Base-by-base conservation (phyloP, 2,329 filamentous ascomycete species). In the Cordyceps militaris region DNA sequence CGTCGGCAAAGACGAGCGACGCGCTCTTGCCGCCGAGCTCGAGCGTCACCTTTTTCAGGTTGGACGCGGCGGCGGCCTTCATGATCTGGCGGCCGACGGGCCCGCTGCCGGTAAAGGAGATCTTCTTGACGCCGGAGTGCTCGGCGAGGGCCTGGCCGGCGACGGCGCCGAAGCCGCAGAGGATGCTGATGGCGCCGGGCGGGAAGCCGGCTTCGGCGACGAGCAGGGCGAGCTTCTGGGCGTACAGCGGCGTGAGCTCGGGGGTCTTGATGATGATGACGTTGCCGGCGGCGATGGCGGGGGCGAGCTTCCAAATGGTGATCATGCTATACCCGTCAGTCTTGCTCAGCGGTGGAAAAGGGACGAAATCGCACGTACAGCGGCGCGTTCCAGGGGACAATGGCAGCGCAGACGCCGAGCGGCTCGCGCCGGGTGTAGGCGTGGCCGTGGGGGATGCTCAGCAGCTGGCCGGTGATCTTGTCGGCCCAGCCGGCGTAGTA, bases 351-450 rank as follows among this genome's bases (percentile, higher is more conserved):
- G 19, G 32, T 11, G 32, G 3, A 34, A 34, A 3, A 3, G 14
- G 34, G 34, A 16, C 34, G 11, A 36, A 36, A 38, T n/a, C n/a
- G n/a, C n/a, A 44, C 46, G 32, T 11, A 48, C 46, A 88, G 73
- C 3, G 87, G 87, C 61, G 85, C 88, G 68, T 91, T 90, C 86
- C 87, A 90, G 0, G 86, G 85, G 56, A 88, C 88, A 57, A 90
- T 88, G 66, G 76, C 75, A 1, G 79, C 86, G 59, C 86, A 87
- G 0, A 90, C 87, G 43, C 87, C 87, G 36, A 89, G 73, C 1
- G 87, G 86, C 66, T 89, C 83, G 36, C 83, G 79, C 23, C 87
- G 74, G 0, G 85, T 88, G 65, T 88, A 89, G 10, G 85, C 84
- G 44, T 89, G 76, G 66, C 88, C 88, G 14, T 75, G 72, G 1